phyloP scores from a whole-genome alignment of 257 asterid species.

The Scutellaria minor region DNA sequence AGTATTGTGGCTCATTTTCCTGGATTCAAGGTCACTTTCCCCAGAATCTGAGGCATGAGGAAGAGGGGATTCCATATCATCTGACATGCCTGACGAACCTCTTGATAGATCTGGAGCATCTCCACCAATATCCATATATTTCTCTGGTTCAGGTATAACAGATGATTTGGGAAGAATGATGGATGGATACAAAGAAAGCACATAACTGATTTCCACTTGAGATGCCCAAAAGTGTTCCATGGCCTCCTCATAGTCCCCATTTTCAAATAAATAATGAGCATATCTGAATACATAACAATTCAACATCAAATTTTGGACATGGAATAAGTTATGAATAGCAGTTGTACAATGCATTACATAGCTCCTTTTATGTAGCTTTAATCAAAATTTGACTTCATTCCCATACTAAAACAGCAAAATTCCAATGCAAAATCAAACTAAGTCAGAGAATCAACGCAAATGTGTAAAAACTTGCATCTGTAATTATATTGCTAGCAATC shows the following conservation, averaged over 20 bases:
- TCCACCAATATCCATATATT: slow-evolving; percentile 63
- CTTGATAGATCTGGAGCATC: slow-evolving; percentile 73
- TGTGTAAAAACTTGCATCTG: neutral
- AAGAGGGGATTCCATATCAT: slow-evolving; percentile 72
- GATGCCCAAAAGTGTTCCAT: slow-evolving; percentile 95
- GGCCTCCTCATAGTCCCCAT: slow-evolving; percentile 94
- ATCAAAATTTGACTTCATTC: slow-evolving; percentile 17
- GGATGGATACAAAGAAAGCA: slow-evolving; percentile 83
- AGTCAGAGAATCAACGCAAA: neutral
- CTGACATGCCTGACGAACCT: slow-evolving; percentile 89
- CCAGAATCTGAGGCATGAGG: slow-evolving; percentile 63
- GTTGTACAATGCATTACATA: neutral
- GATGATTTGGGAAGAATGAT: slow-evolving; percentile 86
- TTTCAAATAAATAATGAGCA: slow-evolving; percentile 90
- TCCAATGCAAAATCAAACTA: slow-evolving; percentile 8
- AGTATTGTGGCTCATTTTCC: slow-evolving; percentile 92
- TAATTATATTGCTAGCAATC: neutral
- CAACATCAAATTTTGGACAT: slow-evolving; percentile 40
- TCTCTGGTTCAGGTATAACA: slow-evolving; percentile 82
- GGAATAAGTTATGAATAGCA: slow-evolving; percentile 21
- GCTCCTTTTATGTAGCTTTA: slow-evolving; percentile 4
- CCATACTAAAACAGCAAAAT: slow-evolving; percentile 12
- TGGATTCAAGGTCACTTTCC: slow-evolving; percentile 80
- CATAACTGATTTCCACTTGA: slow-evolving; percentile 89
- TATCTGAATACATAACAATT: slow-evolving; percentile 58